phyloP scores from a whole-genome alignment of 345 rosid species.

The Camelina neglecta region DNA sequence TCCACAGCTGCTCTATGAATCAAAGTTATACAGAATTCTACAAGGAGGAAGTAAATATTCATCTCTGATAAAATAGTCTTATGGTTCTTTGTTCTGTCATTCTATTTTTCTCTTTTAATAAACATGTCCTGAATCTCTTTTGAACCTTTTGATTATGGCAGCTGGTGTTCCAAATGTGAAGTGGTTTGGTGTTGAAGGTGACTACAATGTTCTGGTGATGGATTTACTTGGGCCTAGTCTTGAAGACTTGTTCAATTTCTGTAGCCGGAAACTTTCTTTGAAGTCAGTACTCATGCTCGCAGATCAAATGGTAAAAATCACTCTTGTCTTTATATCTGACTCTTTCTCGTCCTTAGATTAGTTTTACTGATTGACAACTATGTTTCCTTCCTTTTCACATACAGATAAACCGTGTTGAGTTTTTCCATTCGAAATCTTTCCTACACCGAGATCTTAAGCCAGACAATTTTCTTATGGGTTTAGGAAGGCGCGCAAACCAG shows the following conservation, averaged over 20 bases:
- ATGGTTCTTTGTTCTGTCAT: not conserved
- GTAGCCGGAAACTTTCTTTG: slow-evolving; percentile 88
- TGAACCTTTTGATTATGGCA: slow-evolving; percentile 45
- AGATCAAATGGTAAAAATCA: slow-evolving; percentile 82
- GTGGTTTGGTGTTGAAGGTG: slow-evolving; percentile 97
- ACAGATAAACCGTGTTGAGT: slow-evolving; percentile 92
- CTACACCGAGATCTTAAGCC: slow-evolving; percentile 98
- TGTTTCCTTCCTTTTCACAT: not conserved
- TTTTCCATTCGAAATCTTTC: slow-evolving; percentile 87
- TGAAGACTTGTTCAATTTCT: slow-evolving; percentile 95
- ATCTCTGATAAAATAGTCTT: not conserved
- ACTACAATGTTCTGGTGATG: slow-evolving; percentile 94
- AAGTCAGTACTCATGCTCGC: slow-evolving; percentile 99
- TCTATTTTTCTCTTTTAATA: slow-evolving; percentile 32
- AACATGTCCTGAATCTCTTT: not conserved
- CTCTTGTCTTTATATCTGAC: not conserved
- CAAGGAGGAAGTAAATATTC: slow-evolving; percentile 85
- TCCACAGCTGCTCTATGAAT: slow-evolving; percentile 88
- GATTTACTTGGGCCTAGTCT: slow-evolving; percentile 99
- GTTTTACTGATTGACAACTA: not conserved
- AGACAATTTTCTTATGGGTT: slow-evolving; percentile 94
- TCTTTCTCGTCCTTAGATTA: not conserved
- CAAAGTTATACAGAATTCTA: slow-evolving; percentile 81
- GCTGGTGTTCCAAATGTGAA: slow-evolving; percentile 94
- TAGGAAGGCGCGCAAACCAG: slow-evolving; percentile 95